Evolutionary conservation across 805 yeast species (phyloP), one percentile per base, ranked within the genome.

Genomic region (Schwanniomyces pseudopolymorphus): DNA sequence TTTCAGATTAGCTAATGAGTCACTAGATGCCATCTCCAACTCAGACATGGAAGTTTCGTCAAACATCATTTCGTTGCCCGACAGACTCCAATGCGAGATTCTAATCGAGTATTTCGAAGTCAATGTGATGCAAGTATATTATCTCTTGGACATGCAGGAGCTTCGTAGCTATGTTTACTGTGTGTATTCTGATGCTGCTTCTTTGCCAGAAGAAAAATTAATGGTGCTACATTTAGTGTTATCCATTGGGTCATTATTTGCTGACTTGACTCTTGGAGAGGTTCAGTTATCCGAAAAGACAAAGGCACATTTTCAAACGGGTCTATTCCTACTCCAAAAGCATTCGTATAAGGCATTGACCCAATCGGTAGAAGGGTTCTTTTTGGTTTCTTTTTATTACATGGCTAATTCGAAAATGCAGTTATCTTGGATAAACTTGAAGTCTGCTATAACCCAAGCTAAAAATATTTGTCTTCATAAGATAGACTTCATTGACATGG

Each of bases 401-500:
- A 74, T 70, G 43, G 56, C 63, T 28, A 63, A 60, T 14, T 69
- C 75, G 6, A 67, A 66, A 42, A 63, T 72, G 46, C 64, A 65
- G 40, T 58, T 72, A 0, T 72, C 79, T 5, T 76, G 79, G 79
- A 60, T 74, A 10, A 66, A 65, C 50, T 52, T 75, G 19, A 77
- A 78, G 8, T 48, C 53, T 17, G 72, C 77, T 1, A 71, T 75
- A n/a, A 57, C 73, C 20, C 60, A 66, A 50, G 77, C 77, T 0
- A 74, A 69, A 21, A 53, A 74, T 0, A 54, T 74, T 43, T 79
- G 79, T 0, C 50, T 74, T 31, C 70, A 73, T 51, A 55, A 75
- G 41, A 66, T 56, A 42, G 63, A 49, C 33, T 66, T 72, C 37
- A 73, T 72, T 51, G 74, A 72, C 13, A 40, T 14, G 2, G 5